Evolutionary conservation across 306 rosid genomes (phyloP).

Genomic region (Malus fusca): DNA sequence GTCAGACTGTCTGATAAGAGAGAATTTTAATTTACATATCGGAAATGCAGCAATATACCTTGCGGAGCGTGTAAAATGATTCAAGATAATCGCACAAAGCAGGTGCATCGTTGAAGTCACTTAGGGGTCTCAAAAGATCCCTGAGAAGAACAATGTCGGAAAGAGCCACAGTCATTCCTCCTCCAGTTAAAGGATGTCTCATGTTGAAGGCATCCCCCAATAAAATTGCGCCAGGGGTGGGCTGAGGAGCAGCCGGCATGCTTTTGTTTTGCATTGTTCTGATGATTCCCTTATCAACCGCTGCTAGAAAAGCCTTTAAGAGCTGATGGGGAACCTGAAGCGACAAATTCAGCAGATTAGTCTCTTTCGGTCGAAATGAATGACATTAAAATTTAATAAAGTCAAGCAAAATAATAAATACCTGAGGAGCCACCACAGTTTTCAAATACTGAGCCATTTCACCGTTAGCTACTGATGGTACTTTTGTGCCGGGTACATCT

Average conservation of each 20-base stretch:
- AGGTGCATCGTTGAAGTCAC: conserved; percentile 41
- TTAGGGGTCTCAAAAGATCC: conserved; percentile 61
- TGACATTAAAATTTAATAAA: neutral
- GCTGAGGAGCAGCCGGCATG: conserved; percentile 63
- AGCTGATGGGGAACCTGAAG: conserved; percentile 62
- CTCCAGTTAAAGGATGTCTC: conserved; percentile 92
- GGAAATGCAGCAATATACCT: conserved; percentile 25
- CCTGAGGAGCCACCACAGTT: conserved; percentile 73
- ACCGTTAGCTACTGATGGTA: conserved; percentile 61
- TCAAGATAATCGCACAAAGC: conserved; percentile 61
- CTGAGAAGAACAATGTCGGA: conserved; percentile 64
- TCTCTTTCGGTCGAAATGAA: neutral
- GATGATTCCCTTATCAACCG: conserved; percentile 59
- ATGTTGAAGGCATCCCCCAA: conserved; percentile 87
- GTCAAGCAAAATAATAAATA: conserved; percentile 6
- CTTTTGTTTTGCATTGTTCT: conserved; percentile 73
- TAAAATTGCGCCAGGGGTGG: conserved; percentile 66
- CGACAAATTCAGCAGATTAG: neutral
- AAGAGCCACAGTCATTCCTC: conserved; percentile 86
- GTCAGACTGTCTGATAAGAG: neutral
- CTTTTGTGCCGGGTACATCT: conserved; percentile 61
- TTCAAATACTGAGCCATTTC: conserved; percentile 69
- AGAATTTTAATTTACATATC: neutral
- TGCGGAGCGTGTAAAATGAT: conserved; percentile 74
- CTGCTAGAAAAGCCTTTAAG: conserved; percentile 41